Evolutionary conservation across 1,284 basidiomycete species (phyloP), one percentile per base, ranked within the genome.

Genomic region (Schizophyllum amplum): DNA sequence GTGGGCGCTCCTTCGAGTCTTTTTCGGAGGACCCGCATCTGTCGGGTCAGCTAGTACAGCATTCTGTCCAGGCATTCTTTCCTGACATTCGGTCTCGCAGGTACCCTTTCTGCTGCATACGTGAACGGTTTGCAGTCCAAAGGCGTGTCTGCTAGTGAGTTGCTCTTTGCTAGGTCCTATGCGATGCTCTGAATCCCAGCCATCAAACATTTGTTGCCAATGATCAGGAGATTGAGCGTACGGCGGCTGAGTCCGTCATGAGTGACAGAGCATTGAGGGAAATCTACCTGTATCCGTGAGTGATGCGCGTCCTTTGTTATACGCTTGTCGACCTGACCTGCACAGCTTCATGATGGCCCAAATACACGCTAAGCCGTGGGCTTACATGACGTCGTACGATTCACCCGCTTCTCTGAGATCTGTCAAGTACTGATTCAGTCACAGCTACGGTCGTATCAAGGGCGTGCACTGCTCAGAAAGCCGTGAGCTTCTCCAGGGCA

Each of bases 21-120:
- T 88, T 86, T 69, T 83, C 82, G 0, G 85, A 90, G 63, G 83
- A 85, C 63, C 83, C 81, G 49, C 72, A 80, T 64, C 71, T 86
- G 47, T 87, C 81, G 25, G 84, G 82, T 80, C 66, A 50, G 61
- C 61, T 17, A 25, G 20, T 9, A 21, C 20, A 20, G 20, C 46
- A 50, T 15, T 52, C 17, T 53, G 50, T 24, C 20, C 26, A 21
- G 21, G 23, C 11, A 22, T 55, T 24, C 49, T 5, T 53, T 24
- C 57, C 24, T 26, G 13, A 53, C 33, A n/a, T 53, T 48, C 25
- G 51, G 25, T 55, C 55, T 60, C 23, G 55, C 62, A 80, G 84
- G 86, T 7, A 75, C 69, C 2, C 69, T 88, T 61, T 76, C 83
- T 2, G 77, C 82, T 49, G 80, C 83, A 1, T 88, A 86, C 66